These are phyloP conservation scores for Kodamaea laetipori DNA, from an alignment of 805 yeast genomes.

Conservation along the genomic window DNA sequence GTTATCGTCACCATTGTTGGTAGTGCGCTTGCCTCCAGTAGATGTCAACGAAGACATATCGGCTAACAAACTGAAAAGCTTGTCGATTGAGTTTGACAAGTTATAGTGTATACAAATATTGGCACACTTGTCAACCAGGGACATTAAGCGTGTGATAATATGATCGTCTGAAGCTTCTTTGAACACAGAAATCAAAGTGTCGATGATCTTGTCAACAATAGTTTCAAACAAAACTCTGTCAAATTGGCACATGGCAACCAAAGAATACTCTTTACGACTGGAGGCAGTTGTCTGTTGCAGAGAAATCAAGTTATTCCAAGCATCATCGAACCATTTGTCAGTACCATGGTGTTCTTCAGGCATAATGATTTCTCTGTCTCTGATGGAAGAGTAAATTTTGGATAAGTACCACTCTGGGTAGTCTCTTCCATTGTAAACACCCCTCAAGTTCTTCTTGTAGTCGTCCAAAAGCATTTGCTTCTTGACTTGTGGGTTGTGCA, in stretches of 20 bases:
- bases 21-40: slow-evolving; percentile 29
- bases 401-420: slow-evolving; percentile 85
- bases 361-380: slow-evolving; percentile 88
- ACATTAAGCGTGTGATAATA: slow-evolving; percentile 80
- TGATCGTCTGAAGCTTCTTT: slow-evolving; percentile 90
- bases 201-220: slow-evolving; percentile 63
- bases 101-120: slow-evolving; percentile 69
- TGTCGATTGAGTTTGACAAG: slow-evolving; percentile 59
- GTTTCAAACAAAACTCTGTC: slow-evolving; percentile 72
- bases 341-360: slow-evolving; percentile 97
- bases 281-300: slow-evolving; percentile 43
- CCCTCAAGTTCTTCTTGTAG: slow-evolving; percentile 76
- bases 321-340: slow-evolving; percentile 87
- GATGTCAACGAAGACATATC: slow-evolving; percentile 67
- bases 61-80: slow-evolving; percentile 64
- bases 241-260: slow-evolving; percentile 49
- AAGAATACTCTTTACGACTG: slow-evolving; percentile 19
- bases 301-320: slow-evolving; percentile 71
- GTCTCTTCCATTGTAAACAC: slow-evolving; percentile 73
- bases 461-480: slow-evolving; percentile 87
- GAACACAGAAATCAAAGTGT: slow-evolving; percentile 75
- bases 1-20: slow-evolving; percentile 17
- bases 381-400: slow-evolving; percentile 77
- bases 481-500: slow-evolving; percentile 90
- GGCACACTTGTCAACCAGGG: slow-evolving; percentile 85